Conservation (phyloP, 2,329 filamentous ascomycete genomes). For the Thielaviopsis punctulata region DNA sequence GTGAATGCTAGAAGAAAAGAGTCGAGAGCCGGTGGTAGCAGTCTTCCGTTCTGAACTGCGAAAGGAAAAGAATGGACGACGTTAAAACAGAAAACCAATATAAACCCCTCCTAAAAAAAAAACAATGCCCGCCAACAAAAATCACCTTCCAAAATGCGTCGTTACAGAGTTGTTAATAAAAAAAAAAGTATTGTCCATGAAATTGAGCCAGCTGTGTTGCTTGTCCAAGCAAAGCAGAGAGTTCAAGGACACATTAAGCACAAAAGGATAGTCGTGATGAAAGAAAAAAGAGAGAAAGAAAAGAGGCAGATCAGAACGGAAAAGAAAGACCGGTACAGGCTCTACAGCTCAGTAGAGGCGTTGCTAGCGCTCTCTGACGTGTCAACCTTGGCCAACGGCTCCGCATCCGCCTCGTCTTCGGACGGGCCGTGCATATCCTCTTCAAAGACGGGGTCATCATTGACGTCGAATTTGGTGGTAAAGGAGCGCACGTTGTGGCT, state of each 20-base stretch:
- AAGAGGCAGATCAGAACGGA: not conserved
- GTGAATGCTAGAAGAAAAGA: not conserved
- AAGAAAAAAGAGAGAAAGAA: not conserved
- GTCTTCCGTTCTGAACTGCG: not conserved
- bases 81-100: not conserved
- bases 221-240: not conserved
- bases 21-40: not conserved
- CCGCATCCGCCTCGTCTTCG: conserved; percentile 33
- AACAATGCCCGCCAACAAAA: not conserved
- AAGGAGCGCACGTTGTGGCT: conserved; percentile 56
- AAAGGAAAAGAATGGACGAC: no score
- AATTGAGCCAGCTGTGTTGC: not conserved
- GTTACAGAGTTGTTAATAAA: not conserved
- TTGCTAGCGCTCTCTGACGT: conserved; percentile 43
- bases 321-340: not conserved
- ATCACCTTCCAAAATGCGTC: not conserved
- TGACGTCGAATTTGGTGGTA: conserved; percentile 91
- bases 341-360: conserved; percentile 18
- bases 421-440: conserved; percentile 58
- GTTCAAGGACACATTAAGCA: not conserved
- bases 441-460: conserved; percentile 89
- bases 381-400: conserved; percentile 38
- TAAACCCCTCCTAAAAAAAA: not conserved
- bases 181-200: not conserved
- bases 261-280: not conserved